Evolutionary conservation across 2,329 filamentous ascomycete species (phyloP).

Genomic region (Colletotrichum trifolii): DNA sequence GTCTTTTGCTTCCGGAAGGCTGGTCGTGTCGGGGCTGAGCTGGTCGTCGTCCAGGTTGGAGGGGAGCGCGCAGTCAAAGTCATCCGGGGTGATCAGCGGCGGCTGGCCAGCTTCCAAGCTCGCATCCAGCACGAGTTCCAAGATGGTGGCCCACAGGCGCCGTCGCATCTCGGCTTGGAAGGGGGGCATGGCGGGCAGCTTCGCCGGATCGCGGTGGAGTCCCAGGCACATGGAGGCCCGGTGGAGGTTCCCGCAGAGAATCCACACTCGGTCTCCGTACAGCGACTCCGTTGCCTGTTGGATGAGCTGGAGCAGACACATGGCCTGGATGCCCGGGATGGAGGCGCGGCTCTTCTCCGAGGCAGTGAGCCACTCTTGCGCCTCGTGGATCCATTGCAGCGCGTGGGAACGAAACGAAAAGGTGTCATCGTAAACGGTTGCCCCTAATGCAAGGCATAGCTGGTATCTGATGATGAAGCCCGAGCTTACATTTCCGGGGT

Average conservation of each 20-base stretch:
- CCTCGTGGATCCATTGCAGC: slow-evolving; percentile 40
- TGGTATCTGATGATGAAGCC: slow-evolving; percentile 38
- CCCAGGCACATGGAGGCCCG: slow-evolving; percentile 47
- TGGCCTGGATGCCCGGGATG: slow-evolving; percentile 44
- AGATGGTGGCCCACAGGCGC: slow-evolving; percentile 45
- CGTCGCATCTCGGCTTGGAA: slow-evolving; percentile 46
- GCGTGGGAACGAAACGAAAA: slow-evolving; percentile 36
- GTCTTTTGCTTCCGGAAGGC: slow-evolving; percentile 36
- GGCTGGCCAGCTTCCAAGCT: slow-evolving; percentile 32
- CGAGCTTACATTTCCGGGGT: slow-evolving; percentile 37
- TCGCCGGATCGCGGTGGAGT: slow-evolving; percentile 47
- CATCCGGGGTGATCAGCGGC: slow-evolving; percentile 55
- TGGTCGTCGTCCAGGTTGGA: slow-evolving; percentile 63
- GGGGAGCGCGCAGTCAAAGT: slow-evolving; percentile 62
- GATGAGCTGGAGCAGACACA: slow-evolving; percentile 44
- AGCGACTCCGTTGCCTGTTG: slow-evolving; percentile 39
- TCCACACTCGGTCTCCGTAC: slow-evolving; percentile 43
- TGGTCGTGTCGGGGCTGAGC: slow-evolving; percentile 50
- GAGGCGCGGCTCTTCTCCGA: slow-evolving; percentile 42
- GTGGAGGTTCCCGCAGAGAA: slow-evolving; percentile 43
- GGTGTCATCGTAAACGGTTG: slow-evolving; percentile 37
- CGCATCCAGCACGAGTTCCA: slow-evolving; percentile 28
- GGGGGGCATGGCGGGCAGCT: slow-evolving; percentile 40
- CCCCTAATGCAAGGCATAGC: slow-evolving; percentile 39
- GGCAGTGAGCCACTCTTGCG: slow-evolving; percentile 38